Conservation (phyloP, 768 basidiomycete genomes). For the Guyanaporus albipodus region DNA sequence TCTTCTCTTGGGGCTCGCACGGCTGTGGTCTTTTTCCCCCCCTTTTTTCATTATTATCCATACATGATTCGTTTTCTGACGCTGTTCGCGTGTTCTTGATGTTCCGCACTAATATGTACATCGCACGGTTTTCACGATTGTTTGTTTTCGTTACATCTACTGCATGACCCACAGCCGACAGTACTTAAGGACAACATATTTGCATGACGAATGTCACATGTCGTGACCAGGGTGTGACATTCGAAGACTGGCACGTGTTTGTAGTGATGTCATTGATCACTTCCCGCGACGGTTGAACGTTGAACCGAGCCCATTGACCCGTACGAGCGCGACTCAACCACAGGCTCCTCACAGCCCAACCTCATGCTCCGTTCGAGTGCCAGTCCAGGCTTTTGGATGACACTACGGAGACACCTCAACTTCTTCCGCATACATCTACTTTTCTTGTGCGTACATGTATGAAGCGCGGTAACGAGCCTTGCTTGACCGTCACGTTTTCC, state of each 20-base stretch:
- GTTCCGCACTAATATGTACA: conserved; percentile 30
- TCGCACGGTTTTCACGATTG: conserved; percentile 20
- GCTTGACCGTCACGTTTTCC: conserved; percentile 7
- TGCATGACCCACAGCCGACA: conserved; percentile 23
- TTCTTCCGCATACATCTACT: conserved; percentile 63
- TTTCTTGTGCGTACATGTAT: conserved; percentile 49
- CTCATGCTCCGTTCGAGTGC: conserved; percentile 10
- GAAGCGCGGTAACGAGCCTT: conserved; percentile 4
- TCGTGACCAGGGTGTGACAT: too few relatives aligned
- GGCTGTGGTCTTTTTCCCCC: conserved; percentile 6
- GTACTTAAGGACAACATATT: conserved; percentile 22
- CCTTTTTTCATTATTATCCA: conserved; percentile 3
- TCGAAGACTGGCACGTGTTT: too few relatives aligned
- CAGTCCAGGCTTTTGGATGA: conserved; percentile 14
- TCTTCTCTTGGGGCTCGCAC: conserved; percentile 12
- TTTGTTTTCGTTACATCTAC: conserved; percentile 18
- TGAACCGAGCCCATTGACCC: too few relatives aligned
- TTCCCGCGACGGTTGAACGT: too few relatives aligned
- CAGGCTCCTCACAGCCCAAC: background rate
- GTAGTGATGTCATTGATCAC: too few relatives aligned
- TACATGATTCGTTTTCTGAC: conserved; percentile 22
- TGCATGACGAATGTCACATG: conserved; percentile 18
- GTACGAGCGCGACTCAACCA: background rate
- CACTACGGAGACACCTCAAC: conserved; percentile 50
- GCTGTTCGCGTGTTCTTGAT: conserved; percentile 24